phyloP scores from a whole-genome alignment of 306 rosid genomes.

The Mimosa bimucronata region DNA sequence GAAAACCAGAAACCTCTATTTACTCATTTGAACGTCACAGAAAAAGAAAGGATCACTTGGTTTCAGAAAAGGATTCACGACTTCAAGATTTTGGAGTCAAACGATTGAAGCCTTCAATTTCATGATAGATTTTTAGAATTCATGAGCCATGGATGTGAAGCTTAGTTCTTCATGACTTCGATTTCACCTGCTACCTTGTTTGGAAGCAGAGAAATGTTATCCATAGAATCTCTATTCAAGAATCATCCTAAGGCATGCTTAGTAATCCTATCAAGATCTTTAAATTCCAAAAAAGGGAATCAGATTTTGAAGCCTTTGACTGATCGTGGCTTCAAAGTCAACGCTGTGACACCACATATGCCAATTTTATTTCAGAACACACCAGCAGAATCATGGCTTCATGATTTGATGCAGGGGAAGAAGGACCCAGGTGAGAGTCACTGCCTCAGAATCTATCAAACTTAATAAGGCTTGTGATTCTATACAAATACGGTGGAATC shows the following conservation, averaged over 20 bases:
- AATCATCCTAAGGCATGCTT: conserved; percentile 72
- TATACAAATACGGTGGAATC: conserved; percentile 79
- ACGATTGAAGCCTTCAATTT: conserved; percentile 37
- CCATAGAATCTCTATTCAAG: conserved; percentile 63
- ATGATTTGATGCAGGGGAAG: conserved; percentile 57
- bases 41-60: conserved; percentile 57
- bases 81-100: conserved; percentile 56
- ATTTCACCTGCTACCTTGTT: conserved; percentile 49
- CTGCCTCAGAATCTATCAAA: conserved; percentile 78
- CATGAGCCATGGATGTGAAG: conserved; percentile 44
- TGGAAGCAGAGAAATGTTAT: conserved; percentile 54
- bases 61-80: conserved; percentile 40
- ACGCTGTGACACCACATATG: conserved; percentile 68
- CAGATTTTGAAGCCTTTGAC: conserved; percentile 61
- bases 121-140: conserved; percentile 51
- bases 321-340: conserved; percentile 61
- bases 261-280: conserved; percentile 63
- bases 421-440: conserved; percentile 84
- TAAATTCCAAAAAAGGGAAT: conserved; percentile 58
- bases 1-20: conserved; percentile 37
- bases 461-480: conserved; percentile 59
- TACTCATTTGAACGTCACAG: conserved; percentile 50
- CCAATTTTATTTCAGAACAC: conserved; percentile 60
- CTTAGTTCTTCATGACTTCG: conserved; percentile 72
- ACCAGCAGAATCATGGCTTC: conserved; percentile 68